phyloP scores from a whole-genome alignment of 2,329 filamentous ascomycete species.

The Allantophomopsis lycopodina region DNA sequence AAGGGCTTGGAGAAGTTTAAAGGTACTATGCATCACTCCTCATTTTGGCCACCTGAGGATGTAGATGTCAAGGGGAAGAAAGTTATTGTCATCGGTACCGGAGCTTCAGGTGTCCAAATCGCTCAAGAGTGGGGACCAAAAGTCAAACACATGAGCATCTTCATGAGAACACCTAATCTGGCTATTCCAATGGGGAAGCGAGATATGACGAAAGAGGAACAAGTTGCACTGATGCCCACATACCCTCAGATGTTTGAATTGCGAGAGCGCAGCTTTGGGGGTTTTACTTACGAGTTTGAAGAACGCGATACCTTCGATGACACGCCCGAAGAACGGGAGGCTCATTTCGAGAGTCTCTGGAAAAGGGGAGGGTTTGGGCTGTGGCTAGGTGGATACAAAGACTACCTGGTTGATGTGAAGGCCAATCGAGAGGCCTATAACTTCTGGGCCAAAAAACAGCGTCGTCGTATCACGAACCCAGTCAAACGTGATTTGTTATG shows the following conservation, averaged over 20 bases:
- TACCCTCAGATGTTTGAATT: background rate
- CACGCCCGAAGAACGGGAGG: background rate
- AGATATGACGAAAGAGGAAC: background rate
- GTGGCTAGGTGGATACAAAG: background rate
- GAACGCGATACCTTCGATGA: background rate
- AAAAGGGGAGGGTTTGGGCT: background rate
- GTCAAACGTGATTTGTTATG: background rate
- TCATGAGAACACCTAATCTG: conserved; percentile 2
- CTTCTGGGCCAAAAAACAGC: conserved; percentile 1
- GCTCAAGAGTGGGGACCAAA: background rate
- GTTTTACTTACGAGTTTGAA: background rate
- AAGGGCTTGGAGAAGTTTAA: conserved; percentile 29
- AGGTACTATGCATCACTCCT: conserved; percentile 35
- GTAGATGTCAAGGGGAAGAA: conserved; percentile 32
- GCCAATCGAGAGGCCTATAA: background rate
- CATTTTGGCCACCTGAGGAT: conserved; percentile 29
- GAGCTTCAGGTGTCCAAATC: conserved; percentile 38
- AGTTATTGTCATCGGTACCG: conserved; percentile 38
- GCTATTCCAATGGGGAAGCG: background rate
- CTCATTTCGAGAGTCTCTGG: background rate
- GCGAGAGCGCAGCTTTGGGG: background rate
- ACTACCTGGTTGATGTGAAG: background rate
- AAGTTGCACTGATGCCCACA: background rate
- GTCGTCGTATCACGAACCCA: background rate
- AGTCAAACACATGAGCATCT: background rate